Evolutionary conservation across 306 rosid genomes (phyloP), one percentile per base, ranked within the genome.

Genomic region (Arachis hypogaea): DNA sequence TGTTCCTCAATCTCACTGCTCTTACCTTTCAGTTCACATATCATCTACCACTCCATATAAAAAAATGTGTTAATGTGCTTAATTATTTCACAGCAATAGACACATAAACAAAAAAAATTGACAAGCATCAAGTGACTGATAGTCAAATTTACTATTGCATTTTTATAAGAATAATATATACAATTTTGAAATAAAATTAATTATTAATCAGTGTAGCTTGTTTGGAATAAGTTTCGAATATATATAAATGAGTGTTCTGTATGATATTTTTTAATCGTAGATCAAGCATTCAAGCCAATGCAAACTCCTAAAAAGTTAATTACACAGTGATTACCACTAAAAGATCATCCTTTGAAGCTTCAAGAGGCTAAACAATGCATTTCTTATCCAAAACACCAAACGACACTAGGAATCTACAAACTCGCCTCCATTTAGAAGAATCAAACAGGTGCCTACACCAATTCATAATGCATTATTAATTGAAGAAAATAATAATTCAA

Each of bases 381-480:
- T 73, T 68, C 55, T 72, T 79, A 40, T 81, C 84, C 47, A 93
- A 18, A 79, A 84, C 75, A 66, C 89, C 87, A 61, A 81, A 84
- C 16, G 84, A 82, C 65, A 78, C 59, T 5, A 93, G 88, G 65
- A 88, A 93, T 45, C 79, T 78, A 69, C 92, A 90, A 42, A 91
- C 59, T 2, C 90, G 91, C 66, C 96, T 94, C 98, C 98, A 93
- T 73, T 93, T 91, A 22, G 79, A 75, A 29, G 97, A 91, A 86
- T 93, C 98, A 86, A 93, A 93, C 3, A 96, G 98, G 77, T 93
- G 98, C 92, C 98, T 93, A 28, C 41, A 84, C 65, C 54, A 76
- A 71, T 9, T 11, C 28, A 18, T 38, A 52, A 63, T 41, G 44
- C 60, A 49, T 49, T 68, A 45, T 3, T 5, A 18, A 52, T 12